Base-by-base conservation (phyloP, 163 green algal genomes). In the Scenedesmus sp. region DNA sequence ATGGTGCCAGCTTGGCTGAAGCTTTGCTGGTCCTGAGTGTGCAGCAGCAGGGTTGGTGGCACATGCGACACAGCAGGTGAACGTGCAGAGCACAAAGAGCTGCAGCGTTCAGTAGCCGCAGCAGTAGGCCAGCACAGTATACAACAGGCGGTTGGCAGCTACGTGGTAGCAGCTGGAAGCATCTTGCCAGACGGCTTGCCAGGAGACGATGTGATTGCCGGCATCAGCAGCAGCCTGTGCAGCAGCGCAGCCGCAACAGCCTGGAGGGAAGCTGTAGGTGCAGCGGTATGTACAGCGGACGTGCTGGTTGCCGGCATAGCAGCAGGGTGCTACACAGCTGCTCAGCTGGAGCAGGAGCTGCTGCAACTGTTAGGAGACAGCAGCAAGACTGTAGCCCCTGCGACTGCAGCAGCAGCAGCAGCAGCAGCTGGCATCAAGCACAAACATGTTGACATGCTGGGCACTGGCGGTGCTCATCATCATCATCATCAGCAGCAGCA, bases 321-420 rank as follows among this genome's bases (percentile, higher is more conserved):
- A 37, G 43, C 42, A 51, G 85, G 85, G 2, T 37, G 43, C 15
- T 83, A 65, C 35, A 37, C 15, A 24, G 15, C 70, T 30, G 3
- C 3, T 22, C n/a, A 72, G 3, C 30, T 89, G 20, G 85, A 89
- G 46, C 65, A 83, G 44, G 44, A 83, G 40, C 68, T 89, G 65
- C 42, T 83, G 68, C 0, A 2, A 15, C 7, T 3, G 16, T 18
- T 82, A 13, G 35, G 56, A 35, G 22, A 76, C 51, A 16, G 33
- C 16, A 24, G 3, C 49, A 35, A 78, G 26, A 51, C 7, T 56
- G 51, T 16, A 79, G 82, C 35, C 20, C 3, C 30, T 76, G 65
- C 30, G 30, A 10, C 59, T n/a, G 65, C 30, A 76, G 20, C 30
- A 43, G 3, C 16, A 56, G 1, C 16, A 22, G 7, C 85, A 61